These are phyloP conservation scores for Venturia effusa DNA, from an alignment of 2,329 filamentous ascomycete genomes.

Conservation along the genomic window DNA sequence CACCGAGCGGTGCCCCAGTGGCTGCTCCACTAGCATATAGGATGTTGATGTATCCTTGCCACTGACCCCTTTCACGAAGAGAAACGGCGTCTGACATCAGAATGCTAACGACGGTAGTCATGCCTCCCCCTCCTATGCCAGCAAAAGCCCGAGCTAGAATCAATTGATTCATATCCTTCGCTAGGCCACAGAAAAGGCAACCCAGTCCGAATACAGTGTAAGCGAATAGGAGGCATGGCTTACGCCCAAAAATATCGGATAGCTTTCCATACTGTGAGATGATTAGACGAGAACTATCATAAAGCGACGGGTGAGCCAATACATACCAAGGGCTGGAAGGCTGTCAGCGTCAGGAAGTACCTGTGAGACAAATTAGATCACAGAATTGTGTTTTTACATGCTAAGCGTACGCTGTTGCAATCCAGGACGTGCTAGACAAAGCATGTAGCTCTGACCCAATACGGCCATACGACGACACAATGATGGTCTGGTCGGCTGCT, in stretches of 20 bases:
- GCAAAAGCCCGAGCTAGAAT: slow-evolving; percentile 53
- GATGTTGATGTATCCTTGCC: slow-evolving; percentile 66
- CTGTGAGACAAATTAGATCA: slow-evolving; percentile 20
- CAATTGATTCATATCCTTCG: slow-evolving; percentile 52
- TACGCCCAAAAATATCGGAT: slow-evolving; percentile 60
- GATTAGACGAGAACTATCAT: neutral
- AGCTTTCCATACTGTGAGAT: slow-evolving; percentile 48
- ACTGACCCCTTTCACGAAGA: slow-evolving; percentile 57
- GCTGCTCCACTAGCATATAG: slow-evolving; percentile 59
- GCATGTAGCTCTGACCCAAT: slow-evolving; percentile 68
- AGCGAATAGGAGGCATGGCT: slow-evolving; percentile 52
- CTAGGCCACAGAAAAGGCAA: slow-evolving; percentile 51
- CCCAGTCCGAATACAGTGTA: slow-evolving; percentile 56
- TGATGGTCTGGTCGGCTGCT: slow-evolving; percentile 66
- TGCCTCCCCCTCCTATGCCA: slow-evolving; percentile 59
- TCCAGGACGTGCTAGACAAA: slow-evolving; percentile 65
- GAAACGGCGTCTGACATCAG: slow-evolving; percentile 62
- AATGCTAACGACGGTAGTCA: slow-evolving; percentile 59
- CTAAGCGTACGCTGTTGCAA: slow-evolving; percentile 44
- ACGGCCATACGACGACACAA: slow-evolving; percentile 65
- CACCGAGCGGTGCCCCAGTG: slow-evolving; percentile 58
- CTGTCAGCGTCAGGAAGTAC: slow-evolving; percentile 64
- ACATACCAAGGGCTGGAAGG: slow-evolving; percentile 53
- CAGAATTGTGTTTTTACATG: neutral
- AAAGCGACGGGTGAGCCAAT: neutral